Evolutionary conservation across 306 rosid species (phyloP).

Genomic region (Begonia fuchsioides): DNA sequence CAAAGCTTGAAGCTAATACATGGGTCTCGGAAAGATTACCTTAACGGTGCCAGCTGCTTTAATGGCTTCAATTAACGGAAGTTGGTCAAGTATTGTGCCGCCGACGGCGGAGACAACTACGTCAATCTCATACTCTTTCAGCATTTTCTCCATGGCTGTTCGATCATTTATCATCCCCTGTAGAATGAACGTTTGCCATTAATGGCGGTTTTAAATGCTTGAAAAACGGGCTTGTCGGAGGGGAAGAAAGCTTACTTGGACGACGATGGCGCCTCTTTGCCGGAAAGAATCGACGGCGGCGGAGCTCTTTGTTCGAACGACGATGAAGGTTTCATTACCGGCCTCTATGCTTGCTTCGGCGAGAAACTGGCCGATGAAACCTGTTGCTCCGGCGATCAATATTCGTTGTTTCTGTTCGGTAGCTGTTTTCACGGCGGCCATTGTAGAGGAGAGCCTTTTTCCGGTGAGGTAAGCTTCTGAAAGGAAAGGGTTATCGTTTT

Average conservation of each 20-base stretch:
- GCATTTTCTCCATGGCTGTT: conserved; percentile 27
- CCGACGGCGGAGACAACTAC: conserved; percentile 43
- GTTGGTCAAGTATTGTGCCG: conserved; percentile 33
- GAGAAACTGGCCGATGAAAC: conserved; percentile 50
- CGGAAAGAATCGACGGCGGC: conserved; percentile 21
- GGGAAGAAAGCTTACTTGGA: conserved; percentile 18
- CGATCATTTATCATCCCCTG: conserved; percentile 40
- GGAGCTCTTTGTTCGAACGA: conserved; percentile 26
- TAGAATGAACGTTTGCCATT: background rate
- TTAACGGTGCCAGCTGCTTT: conserved; percentile 29
- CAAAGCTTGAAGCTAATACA: no score
- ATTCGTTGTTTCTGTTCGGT: conserved; percentile 11
- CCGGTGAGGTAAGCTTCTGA: no score
- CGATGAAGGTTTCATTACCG: conserved; percentile 27
- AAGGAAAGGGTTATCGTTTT: no score
- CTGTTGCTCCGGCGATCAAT: conserved; percentile 39
- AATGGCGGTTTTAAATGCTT: no score
- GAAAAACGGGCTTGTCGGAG: no score
- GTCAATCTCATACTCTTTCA: conserved; percentile 39
- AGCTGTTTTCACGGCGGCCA: no score
- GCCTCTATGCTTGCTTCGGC: conserved; percentile 37
- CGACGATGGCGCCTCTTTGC: conserved; percentile 39
- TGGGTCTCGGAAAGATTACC: conserved; percentile 24
- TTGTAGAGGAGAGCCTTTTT: no score
- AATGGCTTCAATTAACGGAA: conserved; percentile 36